These are phyloP conservation scores for Candida dendrica DNA, from an alignment of 805 yeast genomes.

Conservation along the genomic window DNA sequence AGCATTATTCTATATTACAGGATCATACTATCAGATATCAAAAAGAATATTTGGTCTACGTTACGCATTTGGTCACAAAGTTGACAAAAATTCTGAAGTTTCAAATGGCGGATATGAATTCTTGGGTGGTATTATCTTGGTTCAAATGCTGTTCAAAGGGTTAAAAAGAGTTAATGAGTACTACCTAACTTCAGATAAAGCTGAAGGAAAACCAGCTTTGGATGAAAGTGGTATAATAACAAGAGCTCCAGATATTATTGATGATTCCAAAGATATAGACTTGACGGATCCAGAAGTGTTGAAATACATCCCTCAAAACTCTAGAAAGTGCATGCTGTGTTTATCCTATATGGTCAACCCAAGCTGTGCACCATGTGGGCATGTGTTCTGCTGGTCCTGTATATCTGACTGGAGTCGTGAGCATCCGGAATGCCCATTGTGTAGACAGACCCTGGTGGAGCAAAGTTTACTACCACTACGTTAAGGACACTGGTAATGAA, in stretches of 20 bases:
- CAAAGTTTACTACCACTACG: slow-evolving; percentile 19
- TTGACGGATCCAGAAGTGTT: slow-evolving; percentile 49
- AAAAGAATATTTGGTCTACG: slow-evolving; percentile 76
- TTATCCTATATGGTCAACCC: slow-evolving; percentile 76
- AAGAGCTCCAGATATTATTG: slow-evolving; percentile 1
- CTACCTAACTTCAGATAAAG: slow-evolving; percentile 3
- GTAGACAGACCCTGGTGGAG: slow-evolving; percentile 58
- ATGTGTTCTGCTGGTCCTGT: slow-evolving; percentile 88
- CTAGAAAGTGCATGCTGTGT: slow-evolving; percentile 82
- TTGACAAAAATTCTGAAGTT: slow-evolving; percentile 33
- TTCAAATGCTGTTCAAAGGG: slow-evolving; percentile 43
- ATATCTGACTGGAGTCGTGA: slow-evolving; percentile 86
- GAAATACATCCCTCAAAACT: slow-evolving; percentile 61
- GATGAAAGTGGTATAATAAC: slow-evolving; percentile 10
- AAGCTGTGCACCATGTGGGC: slow-evolving; percentile 85
- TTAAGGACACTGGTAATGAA: slow-evolving; percentile 2
- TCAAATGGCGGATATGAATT: slow-evolving; percentile 63
- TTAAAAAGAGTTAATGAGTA: slow-evolving; percentile 5
- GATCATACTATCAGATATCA: slow-evolving; percentile 71
- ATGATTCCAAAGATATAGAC: slow-evolving; percentile 30
- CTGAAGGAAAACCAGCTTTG: slow-evolving; percentile 3
- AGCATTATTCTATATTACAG: slow-evolving; percentile 76
- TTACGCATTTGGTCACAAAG: slow-evolving; percentile 65
- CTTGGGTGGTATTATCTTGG: slow-evolving; percentile 54
- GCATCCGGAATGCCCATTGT: slow-evolving; percentile 83